Percentiles rank a stretch among this genome's conserved stretches.
These are phyloP conservation scores for Eudorina sp. DNA, from an alignment of 139 green algal genomes.

Conservation along the genomic window DNA sequence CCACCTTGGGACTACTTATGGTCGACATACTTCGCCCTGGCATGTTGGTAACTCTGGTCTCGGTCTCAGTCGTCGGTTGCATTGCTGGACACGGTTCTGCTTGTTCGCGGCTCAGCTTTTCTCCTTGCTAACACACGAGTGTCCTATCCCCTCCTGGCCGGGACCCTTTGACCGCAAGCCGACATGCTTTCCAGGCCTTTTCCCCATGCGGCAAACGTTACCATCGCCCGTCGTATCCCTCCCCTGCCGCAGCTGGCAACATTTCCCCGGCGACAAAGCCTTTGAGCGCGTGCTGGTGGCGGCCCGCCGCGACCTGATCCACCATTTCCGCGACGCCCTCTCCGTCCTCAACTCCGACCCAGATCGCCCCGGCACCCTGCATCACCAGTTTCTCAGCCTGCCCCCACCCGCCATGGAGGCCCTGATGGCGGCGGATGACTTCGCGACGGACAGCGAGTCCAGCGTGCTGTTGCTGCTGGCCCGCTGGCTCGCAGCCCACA, in stretches of 20 bases:
- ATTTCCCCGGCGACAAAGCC: neutral
- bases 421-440: neutral
- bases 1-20: too few relatives aligned
- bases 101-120: too few relatives aligned
- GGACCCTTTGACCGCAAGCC: too few relatives aligned
- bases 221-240: too few relatives aligned
- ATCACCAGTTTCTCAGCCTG: neutral
- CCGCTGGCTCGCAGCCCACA: neutral
- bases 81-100: too few relatives aligned
- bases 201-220: too few relatives aligned
- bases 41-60: too few relatives aligned
- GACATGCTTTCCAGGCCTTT: too few relatives aligned
- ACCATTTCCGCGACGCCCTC: neutral
- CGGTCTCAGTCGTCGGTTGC: too few relatives aligned
- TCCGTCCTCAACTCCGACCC: neutral
- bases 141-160: too few relatives aligned
- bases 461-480: constrained; percentile 22
- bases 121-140: too few relatives aligned
- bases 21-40: too few relatives aligned
- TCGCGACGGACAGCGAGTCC: constrained; percentile 1
- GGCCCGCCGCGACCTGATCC: neutral
- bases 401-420: neutral
- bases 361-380: neutral
- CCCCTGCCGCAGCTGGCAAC: neutral
- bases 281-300: neutral